A percentile compares a stretch with the other conserved stretches of the same genome.
Conservation (phyloP, 176 grass and related monocot genomes). For the Urochloa ruziziensis region DNA sequence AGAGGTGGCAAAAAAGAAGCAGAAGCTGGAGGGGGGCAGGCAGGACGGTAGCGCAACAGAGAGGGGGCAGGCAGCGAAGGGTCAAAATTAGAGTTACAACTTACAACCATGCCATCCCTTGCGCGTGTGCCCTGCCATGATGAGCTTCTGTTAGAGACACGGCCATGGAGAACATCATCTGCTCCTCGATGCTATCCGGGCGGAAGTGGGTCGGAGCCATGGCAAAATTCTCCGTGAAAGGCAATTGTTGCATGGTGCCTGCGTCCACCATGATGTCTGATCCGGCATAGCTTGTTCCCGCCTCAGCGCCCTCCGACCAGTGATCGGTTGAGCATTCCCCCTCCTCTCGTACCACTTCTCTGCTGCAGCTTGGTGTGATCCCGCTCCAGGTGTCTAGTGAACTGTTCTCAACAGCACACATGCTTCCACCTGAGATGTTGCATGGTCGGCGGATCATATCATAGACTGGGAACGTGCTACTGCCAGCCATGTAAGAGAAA, state of each 20-base stretch:
- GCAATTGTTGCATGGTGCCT: constrained; percentile 30
- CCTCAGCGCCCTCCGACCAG: constrained; percentile 82
- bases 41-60: constrained; percentile 2
- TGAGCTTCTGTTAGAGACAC: constrained; percentile 73
- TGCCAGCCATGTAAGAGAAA: constrained; percentile 50
- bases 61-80: constrained; percentile 20
- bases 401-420: constrained; percentile 45
- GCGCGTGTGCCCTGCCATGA: constrained; percentile 65
- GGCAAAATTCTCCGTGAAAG: constrained; percentile 41
- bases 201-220: constrained; percentile 61
- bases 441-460: constrained; percentile 58
- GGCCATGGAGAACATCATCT: constrained; percentile 97
- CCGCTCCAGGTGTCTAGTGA: constrained; percentile 62
- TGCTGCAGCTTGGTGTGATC: constrained; percentile 49
- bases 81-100: constrained; percentile 49
- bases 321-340: constrained; percentile 80
- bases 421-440: constrained; percentile 34
- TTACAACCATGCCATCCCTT: constrained; percentile 81
- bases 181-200: constrained; percentile 86
- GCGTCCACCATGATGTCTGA: constrained; percentile 69
- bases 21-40: constrained; percentile 12
- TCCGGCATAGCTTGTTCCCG: constrained; percentile 71
- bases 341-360: constrained; percentile 62
- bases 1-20: constrained; percentile 39
- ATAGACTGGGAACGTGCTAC: constrained; percentile 46